Evolutionary conservation across 2,329 filamentous ascomycete species (phyloP), one percentile per base, ranked within the genome.

Genomic region (Chrysoporthe puriensis): DNA sequence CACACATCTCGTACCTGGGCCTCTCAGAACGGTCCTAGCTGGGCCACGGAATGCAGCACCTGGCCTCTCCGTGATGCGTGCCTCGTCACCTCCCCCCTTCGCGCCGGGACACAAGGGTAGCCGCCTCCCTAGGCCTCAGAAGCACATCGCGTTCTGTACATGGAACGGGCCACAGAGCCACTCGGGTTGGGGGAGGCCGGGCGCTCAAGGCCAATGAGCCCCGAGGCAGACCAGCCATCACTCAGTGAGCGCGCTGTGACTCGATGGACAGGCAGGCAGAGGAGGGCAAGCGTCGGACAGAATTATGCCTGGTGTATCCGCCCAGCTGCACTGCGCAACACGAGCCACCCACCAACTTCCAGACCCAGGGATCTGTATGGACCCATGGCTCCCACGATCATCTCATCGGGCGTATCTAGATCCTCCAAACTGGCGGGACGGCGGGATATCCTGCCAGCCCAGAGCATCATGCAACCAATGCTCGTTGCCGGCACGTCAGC

Each of bases 331-430:
- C 57, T 26, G 48, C 32, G 14, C 46, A 18, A 63, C 42, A 44
- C 36, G 18, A 60, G 56, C 50, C 50, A 62, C 65, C 54, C 63
- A 65, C 43, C 52, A 50, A 36, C n/a, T 16, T 42, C 43, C 34
- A 21, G 46, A 11, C 59, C 32, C 63, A 52, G 46, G 62, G 43
- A 68, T 64, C 63, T 63, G 62, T 59, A 56, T 60, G 50, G 56
- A 61, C 56, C 68, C 58, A 46, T 63, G 68, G 50, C 65, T 61
- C 62, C 62, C 58, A 48, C 66, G 66, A 64, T 63, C 68, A 50
- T 68, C 68, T 69, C 56, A 69, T 68, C 68, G 65, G 52, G 32
- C 52, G 62, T 69, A 69, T 69, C 62, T 67, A 68, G 63, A 68
- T 62, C 63, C 58, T 66, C 67, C 67, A 69, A 60, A 66, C 54